Percentiles rank a stretch among this genome's conserved stretches.
Conservation (phyloP, 306 rosid species). For the Casuarina glauca region DNA sequence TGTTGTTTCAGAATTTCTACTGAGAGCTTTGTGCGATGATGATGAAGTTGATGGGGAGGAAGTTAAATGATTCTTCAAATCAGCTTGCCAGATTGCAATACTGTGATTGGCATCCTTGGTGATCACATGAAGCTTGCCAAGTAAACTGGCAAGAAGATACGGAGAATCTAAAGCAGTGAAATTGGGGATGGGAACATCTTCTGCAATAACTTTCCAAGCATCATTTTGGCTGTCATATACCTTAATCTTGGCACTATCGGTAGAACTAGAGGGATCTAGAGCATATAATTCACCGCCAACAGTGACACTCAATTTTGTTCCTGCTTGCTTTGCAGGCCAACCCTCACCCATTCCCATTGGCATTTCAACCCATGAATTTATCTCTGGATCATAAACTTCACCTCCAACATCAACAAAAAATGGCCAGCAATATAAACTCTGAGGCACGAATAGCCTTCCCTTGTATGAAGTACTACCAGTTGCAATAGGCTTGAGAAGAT, state of each 20-base stretch:
- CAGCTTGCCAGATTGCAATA: conserved; percentile 44
- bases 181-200: conserved; percentile 44
- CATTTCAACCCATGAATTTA: conserved; percentile 47
- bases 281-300: conserved; percentile 41
- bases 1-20: conserved; percentile 24
- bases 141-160: conserved; percentile 49
- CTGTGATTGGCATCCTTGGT: conserved; percentile 46
- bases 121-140: conserved; percentile 46
- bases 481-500: conserved; percentile 50
- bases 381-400: conserved; percentile 48
- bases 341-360: conserved; percentile 48
- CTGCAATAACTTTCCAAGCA: conserved; percentile 50
- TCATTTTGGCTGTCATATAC: conserved; percentile 42
- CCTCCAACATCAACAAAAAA: conserved; percentile 49
- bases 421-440: conserved; percentile 52
- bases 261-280: conserved; percentile 46
- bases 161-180: conserved; percentile 43
- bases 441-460: conserved; percentile 50
- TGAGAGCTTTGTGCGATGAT: conserved; percentile 23
- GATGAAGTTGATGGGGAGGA: conserved; percentile 20
- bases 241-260: conserved; percentile 38
- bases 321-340: conserved; percentile 57
- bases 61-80: conserved; percentile 31
- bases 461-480: conserved; percentile 47
- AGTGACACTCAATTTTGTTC: conserved; percentile 40